A percentile compares a stretch with the other conserved stretches of the same genome.
phyloP scores from a whole-genome alignment of 805 yeast genomes.

The Trichomonascus vanleenenianus region DNA sequence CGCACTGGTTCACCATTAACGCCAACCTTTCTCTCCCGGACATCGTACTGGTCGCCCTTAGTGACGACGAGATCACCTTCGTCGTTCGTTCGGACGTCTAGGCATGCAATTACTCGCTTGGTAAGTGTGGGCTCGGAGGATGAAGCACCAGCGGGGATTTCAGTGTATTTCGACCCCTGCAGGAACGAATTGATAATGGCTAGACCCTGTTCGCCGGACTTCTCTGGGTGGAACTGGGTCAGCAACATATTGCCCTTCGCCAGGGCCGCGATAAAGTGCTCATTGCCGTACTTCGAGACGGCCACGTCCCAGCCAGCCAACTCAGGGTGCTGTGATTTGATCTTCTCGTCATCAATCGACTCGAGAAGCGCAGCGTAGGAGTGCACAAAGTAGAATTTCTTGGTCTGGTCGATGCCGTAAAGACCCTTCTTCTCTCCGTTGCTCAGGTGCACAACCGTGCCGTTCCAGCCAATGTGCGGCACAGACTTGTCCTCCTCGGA shows the following conservation, averaged over 20 bases:
- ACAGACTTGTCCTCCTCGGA: slow-evolving; percentile 64
- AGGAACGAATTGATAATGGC: slow-evolving; percentile 67
- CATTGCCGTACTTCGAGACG: slow-evolving; percentile 63
- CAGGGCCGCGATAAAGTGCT: slow-evolving; percentile 77
- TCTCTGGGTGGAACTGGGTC: slow-evolving; percentile 99
- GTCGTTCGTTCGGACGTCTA: slow-evolving; percentile 95
- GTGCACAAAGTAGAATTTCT: slow-evolving; percentile 90
- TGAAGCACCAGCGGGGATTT: slow-evolving; percentile 11
- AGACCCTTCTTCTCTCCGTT: slow-evolving; percentile 27
- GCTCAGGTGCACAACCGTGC: slow-evolving; percentile 25
- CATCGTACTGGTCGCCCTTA: slow-evolving; percentile 98
- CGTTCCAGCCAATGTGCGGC: slow-evolving; percentile 97
- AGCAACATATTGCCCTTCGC: slow-evolving; percentile 76
- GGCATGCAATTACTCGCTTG: slow-evolving; percentile 88
- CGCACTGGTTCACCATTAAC: slow-evolving; percentile 53
- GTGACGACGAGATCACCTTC: slow-evolving; percentile 94
- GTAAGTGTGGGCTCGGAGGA: slow-evolving; percentile 51
- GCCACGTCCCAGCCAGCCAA: slow-evolving; percentile 63
- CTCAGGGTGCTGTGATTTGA: slow-evolving; percentile 27
- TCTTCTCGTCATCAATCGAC: slow-evolving; percentile 20
- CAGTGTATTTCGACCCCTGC: slow-evolving; percentile 34
- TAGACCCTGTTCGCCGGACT: slow-evolving; percentile 88
- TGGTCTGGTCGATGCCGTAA: slow-evolving; percentile 56
- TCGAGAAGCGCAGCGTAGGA: slow-evolving; percentile 67
- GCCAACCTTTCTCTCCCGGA: slow-evolving; percentile 60